These are phyloP conservation scores for Kockiozyma suomiensis DNA, from an alignment of 805 yeast species.

Conservation along the genomic window DNA sequence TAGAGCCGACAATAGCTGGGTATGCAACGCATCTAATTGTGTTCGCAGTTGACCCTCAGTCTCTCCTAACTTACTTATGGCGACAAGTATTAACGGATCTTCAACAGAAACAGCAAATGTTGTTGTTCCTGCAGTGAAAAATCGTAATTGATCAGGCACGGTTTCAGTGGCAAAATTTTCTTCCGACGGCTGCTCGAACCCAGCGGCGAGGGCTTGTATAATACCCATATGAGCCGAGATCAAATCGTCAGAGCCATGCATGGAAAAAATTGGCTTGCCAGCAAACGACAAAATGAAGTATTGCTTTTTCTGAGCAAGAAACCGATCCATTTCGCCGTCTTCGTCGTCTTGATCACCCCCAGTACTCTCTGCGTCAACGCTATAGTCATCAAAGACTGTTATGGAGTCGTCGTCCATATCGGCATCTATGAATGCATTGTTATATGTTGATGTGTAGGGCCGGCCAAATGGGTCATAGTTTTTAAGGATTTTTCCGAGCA, in stretches of 20 bases:
- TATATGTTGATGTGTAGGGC: slow-evolving; percentile 21
- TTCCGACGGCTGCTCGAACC: slow-evolving; percentile 53
- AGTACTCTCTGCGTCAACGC: slow-evolving; percentile 33
- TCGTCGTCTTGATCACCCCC: slow-evolving; percentile 23
- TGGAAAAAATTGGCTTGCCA: slow-evolving; percentile 84
- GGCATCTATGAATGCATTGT: slow-evolving; percentile 33
- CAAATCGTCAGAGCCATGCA: slow-evolving; percentile 70
- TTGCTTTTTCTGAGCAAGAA: slow-evolving; percentile 57
- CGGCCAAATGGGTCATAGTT: slow-evolving; percentile 26
- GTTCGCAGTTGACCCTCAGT: slow-evolving; percentile 48
- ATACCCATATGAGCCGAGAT: slow-evolving; percentile 75
- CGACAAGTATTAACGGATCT: slow-evolving; percentile 72
- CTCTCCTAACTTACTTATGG: slow-evolving; percentile 50
- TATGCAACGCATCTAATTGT: slow-evolving; percentile 73
- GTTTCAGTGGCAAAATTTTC: slow-evolving; percentile 18
- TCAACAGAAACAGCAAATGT: slow-evolving; percentile 62
- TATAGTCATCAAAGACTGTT: slow-evolving; percentile 37
- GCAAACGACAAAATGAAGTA: slow-evolving; percentile 79
- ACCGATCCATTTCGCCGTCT: slow-evolving; percentile 38
- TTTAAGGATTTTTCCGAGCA: slow-evolving; percentile 24
- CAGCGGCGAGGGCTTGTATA: slow-evolving; percentile 74
- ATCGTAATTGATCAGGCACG: slow-evolving; percentile 22
- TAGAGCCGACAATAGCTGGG: slow-evolving; percentile 77
- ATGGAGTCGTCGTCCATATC: slow-evolving; percentile 32
- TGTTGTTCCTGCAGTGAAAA: slow-evolving; percentile 55